Percentiles rank a stretch among this genome's conserved stretches.
Conservation (phyloP, 208 protist genomes). For the Trypanosoma mega region DNA sequence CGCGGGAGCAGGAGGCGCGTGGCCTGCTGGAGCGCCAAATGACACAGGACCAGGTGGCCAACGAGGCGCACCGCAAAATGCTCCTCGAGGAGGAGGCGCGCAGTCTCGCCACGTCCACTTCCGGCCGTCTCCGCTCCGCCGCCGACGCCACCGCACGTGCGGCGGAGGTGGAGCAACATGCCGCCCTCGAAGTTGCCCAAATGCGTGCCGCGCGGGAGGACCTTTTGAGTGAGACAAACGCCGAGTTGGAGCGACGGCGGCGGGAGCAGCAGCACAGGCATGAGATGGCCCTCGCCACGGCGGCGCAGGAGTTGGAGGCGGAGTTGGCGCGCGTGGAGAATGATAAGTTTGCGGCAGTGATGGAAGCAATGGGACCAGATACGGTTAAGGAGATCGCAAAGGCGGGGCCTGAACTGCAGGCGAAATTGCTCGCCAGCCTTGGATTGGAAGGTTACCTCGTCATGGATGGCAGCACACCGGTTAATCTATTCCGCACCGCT, state of each 20-base stretch:
- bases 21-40: conserved; percentile 91
- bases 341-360: conserved; percentile 40
- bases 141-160: conserved; percentile 88
- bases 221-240: conserved; percentile 40
- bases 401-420: conserved; percentile 82
- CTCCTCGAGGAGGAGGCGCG: conserved; percentile 88
- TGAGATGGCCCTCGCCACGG: conserved; percentile 33
- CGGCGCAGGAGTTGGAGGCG: conserved; percentile 32
- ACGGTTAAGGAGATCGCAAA: conserved; percentile 81
- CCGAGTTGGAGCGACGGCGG: conserved; percentile 52
- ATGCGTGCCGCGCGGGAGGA: conserved; percentile 75
- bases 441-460: conserved; percentile 90
- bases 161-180: conserved; percentile 86
- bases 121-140: conserved; percentile 90
- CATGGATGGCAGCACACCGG: conserved; percentile 89
- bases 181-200: conserved; percentile 68
- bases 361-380: conserved; percentile 66
- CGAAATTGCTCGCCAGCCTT: conserved; percentile 65
- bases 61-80: conserved; percentile 83
- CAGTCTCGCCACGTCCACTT: conserved; percentile 79
- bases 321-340: conserved; percentile 44
- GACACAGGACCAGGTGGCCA: conserved; percentile 91
- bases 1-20: conserved; percentile 89
- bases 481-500: conserved; percentile 92
- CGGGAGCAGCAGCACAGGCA: conserved; percentile 38